Evolutionary conservation across 441 rosid genomes (phyloP).

Genomic region (Eugenia klotzschiana): DNA sequence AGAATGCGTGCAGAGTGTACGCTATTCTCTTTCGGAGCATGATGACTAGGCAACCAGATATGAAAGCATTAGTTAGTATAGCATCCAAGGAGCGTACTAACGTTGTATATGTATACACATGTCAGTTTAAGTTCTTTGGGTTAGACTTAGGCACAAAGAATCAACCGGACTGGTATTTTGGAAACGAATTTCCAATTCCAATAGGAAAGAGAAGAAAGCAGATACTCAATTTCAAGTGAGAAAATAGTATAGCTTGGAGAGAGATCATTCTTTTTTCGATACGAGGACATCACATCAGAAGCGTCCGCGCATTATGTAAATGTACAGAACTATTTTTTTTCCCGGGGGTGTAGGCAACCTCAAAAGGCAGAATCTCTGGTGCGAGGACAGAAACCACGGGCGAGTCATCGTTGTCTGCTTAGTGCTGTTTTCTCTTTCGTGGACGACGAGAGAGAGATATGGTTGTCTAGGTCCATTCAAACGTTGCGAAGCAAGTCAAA

Average conservation of each 20-base stretch:
- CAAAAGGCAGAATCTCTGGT: neutral
- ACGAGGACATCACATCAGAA: neutral
- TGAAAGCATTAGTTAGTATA: neutral
- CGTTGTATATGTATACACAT: too few species aligned
- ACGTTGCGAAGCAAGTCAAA: neutral
- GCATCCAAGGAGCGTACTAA: too few species aligned
- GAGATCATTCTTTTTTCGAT: neutral
- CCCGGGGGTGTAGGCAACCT: neutral
- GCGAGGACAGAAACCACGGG: neutral
- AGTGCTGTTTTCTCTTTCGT: too few species aligned
- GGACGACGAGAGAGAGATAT: neutral
- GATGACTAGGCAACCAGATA: neutral
- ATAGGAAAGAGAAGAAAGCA: too few species aligned
- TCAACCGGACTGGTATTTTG: too few species aligned
- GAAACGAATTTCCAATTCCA: too few species aligned
- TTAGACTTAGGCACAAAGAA: too few species aligned
- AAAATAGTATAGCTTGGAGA: too few species aligned
- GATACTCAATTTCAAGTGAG: too few species aligned
- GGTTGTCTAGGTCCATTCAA: neutral
- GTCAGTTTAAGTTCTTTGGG: too few species aligned
- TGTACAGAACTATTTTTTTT: too few species aligned
- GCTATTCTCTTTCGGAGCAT: neutral
- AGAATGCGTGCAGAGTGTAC: neutral
- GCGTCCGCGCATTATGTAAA: neutral
- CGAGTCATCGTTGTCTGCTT: neutral